These are phyloP conservation scores for Pontederia crassipes DNA, from an alignment of 176 grass and related monocot species.

Conservation along the genomic window DNA sequence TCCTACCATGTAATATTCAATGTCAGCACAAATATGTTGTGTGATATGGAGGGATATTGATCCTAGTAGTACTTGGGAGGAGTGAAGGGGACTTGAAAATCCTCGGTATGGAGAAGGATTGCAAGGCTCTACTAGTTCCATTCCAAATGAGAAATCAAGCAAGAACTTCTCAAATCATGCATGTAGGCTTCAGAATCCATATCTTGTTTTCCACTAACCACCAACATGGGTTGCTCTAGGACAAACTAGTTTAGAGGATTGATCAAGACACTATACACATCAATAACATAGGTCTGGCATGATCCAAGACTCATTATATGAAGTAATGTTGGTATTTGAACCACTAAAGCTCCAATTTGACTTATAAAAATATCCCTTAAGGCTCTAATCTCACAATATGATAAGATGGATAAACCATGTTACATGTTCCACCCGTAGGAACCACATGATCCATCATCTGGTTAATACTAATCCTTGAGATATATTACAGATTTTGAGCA, in stretches of 20 bases:
- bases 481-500: not conserved
- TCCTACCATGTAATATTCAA: conserved; percentile 21
- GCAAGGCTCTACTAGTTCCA: not conserved
- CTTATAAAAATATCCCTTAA: conserved; percentile 2
- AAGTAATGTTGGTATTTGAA: conserved; percentile 9
- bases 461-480: conserved; percentile 14
- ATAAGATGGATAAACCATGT: conserved; percentile 15
- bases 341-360: conserved; percentile 21
- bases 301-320: conserved; percentile 46
- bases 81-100: conserved; percentile 17
- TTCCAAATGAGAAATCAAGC: not conserved
- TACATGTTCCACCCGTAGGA: not conserved
- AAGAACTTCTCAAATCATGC: not conserved
- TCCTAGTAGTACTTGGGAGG: conserved; percentile 33
- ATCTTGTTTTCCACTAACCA: not conserved
- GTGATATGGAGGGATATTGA: conserved; percentile 45
- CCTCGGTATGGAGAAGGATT: not conserved
- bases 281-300: conserved; percentile 18
- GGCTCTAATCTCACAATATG: conserved; percentile 9
- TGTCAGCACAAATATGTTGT: conserved; percentile 48
- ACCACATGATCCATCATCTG: not conserved
- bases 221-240: conserved; percentile 27
- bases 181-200: not conserved
- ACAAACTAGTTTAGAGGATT: conserved; percentile 38
- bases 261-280: conserved; percentile 26